phyloP scores from a whole-genome alignment of 108 stramenopile genomes.

The Nitzschia palea region DNA sequence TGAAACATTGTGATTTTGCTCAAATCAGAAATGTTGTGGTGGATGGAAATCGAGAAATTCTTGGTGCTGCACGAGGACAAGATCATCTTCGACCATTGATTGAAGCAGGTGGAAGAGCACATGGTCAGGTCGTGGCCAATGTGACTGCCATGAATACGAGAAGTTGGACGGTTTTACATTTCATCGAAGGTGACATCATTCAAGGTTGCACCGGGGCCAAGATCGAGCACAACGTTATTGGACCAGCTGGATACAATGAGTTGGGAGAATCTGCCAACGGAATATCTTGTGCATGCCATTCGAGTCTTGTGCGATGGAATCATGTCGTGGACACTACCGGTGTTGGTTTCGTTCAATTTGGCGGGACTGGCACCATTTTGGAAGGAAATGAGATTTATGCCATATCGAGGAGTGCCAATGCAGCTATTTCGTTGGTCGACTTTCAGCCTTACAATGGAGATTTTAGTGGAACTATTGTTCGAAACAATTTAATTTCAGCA shows the following conservation, averaged over 20 bases:
- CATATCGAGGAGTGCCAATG: neutral
- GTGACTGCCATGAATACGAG: neutral
- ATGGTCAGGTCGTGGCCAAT: neutral
- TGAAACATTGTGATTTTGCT: neutral
- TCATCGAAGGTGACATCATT: neutral
- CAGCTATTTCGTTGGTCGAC: neutral
- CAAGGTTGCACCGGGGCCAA: neutral
- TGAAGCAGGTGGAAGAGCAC: neutral
- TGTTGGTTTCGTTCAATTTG: neutral
- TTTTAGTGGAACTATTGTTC: neutral
- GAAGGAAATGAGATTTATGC: neutral
- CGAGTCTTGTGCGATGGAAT: neutral
- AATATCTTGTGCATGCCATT: neutral
- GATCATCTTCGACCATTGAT: neutral
- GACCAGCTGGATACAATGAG: neutral
- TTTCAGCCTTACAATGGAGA: neutral
- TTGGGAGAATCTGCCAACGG: neutral
- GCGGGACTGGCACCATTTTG: neutral
- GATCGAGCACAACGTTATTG: neutral
- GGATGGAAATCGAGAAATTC: neutral
- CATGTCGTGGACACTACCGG: neutral
- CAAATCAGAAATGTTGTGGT: neutral
- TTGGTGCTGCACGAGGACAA: neutral
- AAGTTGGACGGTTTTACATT: neutral
- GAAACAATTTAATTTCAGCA: neutral